Percentiles rank a stretch among this genome's conserved stretches.
Conservation (phyloP, 2,329 filamentous ascomycete species). For the Cordyceps farinosa region DNA sequence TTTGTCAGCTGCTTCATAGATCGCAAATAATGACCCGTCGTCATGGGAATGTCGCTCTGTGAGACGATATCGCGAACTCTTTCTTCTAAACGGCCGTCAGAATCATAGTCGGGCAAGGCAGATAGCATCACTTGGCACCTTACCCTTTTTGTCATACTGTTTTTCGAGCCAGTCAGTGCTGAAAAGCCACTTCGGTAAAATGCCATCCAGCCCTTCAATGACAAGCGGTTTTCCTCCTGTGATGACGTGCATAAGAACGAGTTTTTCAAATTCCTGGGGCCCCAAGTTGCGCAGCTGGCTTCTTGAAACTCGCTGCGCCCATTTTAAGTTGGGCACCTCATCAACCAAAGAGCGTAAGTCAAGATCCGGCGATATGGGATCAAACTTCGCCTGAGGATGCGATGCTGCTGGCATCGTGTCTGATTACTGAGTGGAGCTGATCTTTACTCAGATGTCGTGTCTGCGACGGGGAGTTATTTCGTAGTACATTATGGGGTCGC, state of each 20-base stretch:
- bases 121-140: slow-evolving; percentile 27
- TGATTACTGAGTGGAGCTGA: not conserved
- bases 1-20: slow-evolving; percentile 81
- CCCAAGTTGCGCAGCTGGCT: slow-evolving; percentile 75
- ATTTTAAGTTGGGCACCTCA: slow-evolving; percentile 77
- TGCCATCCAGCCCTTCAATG: slow-evolving; percentile 80
- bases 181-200: slow-evolving; percentile 74
- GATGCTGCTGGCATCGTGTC: slow-evolving; percentile 68
- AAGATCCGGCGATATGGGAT: slow-evolving; percentile 82
- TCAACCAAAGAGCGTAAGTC: slow-evolving; percentile 75
- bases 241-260: slow-evolving; percentile 80
- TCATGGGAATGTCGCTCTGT: slow-evolving; percentile 74
- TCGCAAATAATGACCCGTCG: slow-evolving; percentile 83
- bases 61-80: slow-evolving; percentile 75
- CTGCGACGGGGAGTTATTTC: not conserved
- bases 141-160: slow-evolving; percentile 75
- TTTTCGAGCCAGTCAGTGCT: slow-evolving; percentile 74
- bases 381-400: slow-evolving; percentile 83
- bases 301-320: slow-evolving; percentile 75
- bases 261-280: slow-evolving; percentile 76
- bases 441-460: not conserved
- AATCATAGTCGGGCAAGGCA: not conserved
- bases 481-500: not conserved
- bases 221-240: slow-evolving; percentile 82
- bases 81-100: slow-evolving; percentile 58